Evolutionary conservation across 1,284 basidiomycete genomes (phyloP).

Genomic region (Cerioporus squamosus): DNA sequence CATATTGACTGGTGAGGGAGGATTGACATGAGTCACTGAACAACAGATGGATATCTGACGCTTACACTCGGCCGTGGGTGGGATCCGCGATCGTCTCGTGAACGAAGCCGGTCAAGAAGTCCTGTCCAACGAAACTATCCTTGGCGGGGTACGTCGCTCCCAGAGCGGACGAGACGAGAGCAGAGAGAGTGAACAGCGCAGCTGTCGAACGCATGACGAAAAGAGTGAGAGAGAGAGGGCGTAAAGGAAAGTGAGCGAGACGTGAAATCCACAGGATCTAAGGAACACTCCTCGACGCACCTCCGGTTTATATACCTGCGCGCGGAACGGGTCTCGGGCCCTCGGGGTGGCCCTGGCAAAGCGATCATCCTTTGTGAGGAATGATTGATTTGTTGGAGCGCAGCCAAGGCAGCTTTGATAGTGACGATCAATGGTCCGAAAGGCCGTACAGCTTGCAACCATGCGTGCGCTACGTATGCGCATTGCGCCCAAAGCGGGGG

Average conservation of each 20-base stretch:
- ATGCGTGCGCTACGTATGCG: too few species aligned
- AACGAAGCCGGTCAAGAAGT: slow-evolving; percentile 54
- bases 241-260: background rate
- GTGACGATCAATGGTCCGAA: too few species aligned
- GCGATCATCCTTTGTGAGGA: too few species aligned
- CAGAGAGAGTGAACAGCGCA: slow-evolving; percentile 25
- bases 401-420: too few species aligned
- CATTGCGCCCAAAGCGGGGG: too few species aligned
- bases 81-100: slow-evolving; percentile 60
- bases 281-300: too few species aligned
- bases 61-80: slow-evolving; percentile 67
- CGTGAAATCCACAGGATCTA: slow-evolving; percentile 22
- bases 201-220: slow-evolving; percentile 30
- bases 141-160: slow-evolving; percentile 44
- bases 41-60: background rate
- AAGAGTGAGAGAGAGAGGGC: background rate
- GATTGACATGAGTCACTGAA: background rate
- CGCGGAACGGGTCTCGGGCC: too few species aligned
- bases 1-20: slow-evolving; percentile 36
- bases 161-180: slow-evolving; percentile 26
- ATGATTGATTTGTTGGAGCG: too few species aligned
- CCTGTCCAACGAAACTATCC: slow-evolving; percentile 51
- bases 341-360: too few species aligned
- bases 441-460: too few species aligned
- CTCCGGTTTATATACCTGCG: too few species aligned